Evolutionary conservation across 257 asterid genomes (phyloP).

Genomic region (Solanum dulcamara): DNA sequence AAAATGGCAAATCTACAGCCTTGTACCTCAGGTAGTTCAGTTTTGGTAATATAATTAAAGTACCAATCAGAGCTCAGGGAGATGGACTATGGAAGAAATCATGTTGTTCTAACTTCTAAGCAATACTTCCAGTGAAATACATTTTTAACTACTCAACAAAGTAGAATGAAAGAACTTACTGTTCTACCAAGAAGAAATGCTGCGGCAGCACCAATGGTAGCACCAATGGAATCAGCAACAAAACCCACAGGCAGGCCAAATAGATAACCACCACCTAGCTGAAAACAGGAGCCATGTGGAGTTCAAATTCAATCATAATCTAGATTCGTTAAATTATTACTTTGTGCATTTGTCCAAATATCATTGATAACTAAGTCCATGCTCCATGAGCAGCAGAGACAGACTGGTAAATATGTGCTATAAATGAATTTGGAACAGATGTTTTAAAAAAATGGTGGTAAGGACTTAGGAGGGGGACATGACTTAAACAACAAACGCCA

Average conservation of each 20-base stretch:
- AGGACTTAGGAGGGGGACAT: not conserved
- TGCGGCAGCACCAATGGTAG: slow-evolving; percentile 88
- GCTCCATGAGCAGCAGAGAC: not conserved
- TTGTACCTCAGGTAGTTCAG: not conserved
- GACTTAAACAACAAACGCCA: not conserved
- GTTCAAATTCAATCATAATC: not conserved
- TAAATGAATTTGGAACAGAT: not conserved
- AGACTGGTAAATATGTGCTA: not conserved
- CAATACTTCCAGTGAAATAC: not conserved
- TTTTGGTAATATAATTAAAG: not conserved
- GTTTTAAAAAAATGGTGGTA: not conserved
- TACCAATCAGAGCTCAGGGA: not conserved
- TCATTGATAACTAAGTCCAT: not conserved
- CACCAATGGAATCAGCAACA: slow-evolving; percentile 92
- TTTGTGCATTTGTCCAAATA: not conserved
- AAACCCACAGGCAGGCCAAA: slow-evolving; percentile 97
- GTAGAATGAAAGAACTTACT: slow-evolving; percentile 28
- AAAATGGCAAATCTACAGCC: not conserved
- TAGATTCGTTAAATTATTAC: not conserved
- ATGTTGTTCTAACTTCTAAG: not conserved
- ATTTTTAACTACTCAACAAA: not conserved
- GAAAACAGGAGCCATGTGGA: slow-evolving; percentile 17
- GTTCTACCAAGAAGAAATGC: slow-evolving; percentile 97
- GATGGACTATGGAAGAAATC: not conserved
- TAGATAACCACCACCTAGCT: slow-evolving; percentile 99